These are phyloP conservation scores for Protomyces macrosporus DNA, from an alignment of 1,139 yeast genomes.

Conservation along the genomic window DNA sequence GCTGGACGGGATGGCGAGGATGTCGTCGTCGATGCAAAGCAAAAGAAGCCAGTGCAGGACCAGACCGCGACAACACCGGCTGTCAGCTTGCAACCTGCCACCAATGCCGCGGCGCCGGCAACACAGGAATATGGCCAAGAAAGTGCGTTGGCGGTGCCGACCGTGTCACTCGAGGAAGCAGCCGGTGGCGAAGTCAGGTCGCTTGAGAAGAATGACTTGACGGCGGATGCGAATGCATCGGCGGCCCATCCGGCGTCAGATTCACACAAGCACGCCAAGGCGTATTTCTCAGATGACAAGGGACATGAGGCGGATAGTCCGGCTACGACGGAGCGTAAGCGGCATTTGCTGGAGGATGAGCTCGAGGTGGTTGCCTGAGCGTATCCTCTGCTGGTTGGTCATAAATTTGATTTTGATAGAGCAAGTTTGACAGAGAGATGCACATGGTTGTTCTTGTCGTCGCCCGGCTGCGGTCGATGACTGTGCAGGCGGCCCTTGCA, in stretches of 20 bases:
- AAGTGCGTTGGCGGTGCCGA: not conserved
- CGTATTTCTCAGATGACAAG: not conserved
- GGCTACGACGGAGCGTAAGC: not conserved
- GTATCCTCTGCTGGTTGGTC: too few species aligned
- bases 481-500: too few species aligned
- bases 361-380: not conserved
- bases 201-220: conserved; percentile 14
- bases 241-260: not conserved
- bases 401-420: too few species aligned
- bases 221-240: not conserved
- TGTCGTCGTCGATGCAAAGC: conserved; percentile 13
- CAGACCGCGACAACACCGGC: not conserved
- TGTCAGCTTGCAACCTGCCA: not conserved
- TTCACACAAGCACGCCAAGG: not conserved
- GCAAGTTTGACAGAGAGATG: too few species aligned
- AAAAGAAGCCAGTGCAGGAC: not conserved
- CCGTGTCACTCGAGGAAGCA: not conserved
- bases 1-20: conserved; percentile 22
- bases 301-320: not conserved
- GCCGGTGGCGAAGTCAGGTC: conserved; percentile 18
- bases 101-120: not conserved
- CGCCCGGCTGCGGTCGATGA: too few species aligned
- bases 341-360: not conserved
- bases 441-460: too few species aligned
- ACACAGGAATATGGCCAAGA: not conserved